These are phyloP conservation scores for Saturnispora diversa DNA, from an alignment of 805 yeast species.

Conservation along the genomic window DNA sequence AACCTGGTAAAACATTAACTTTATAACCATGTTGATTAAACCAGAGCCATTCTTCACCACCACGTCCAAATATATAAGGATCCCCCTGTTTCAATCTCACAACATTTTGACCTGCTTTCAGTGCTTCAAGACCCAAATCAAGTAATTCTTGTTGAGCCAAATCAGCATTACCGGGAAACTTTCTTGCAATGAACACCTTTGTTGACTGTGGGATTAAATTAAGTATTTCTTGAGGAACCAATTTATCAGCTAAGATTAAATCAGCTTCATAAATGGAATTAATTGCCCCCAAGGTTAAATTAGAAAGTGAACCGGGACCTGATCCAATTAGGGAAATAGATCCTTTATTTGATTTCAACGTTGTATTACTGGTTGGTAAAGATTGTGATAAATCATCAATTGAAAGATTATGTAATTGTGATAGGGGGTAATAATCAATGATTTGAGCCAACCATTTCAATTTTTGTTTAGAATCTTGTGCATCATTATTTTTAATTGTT, in stretches of 20 bases:
- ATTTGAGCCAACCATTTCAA: slow-evolving; percentile 83
- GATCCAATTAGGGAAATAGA: slow-evolving; percentile 79
- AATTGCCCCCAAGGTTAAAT: slow-evolving; percentile 79
- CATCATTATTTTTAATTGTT: slow-evolving; percentile 26
- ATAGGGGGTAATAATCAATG: slow-evolving; percentile 82
- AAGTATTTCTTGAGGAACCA: slow-evolving; percentile 83
- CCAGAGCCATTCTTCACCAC: slow-evolving; percentile 81
- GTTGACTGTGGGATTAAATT: slow-evolving; percentile 73
- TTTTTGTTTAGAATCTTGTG: slow-evolving; percentile 44
- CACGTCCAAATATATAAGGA: slow-evolving; percentile 93
- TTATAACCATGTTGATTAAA: slow-evolving; percentile 59
- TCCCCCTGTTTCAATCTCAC: slow-evolving; percentile 94
- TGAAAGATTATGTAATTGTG: slow-evolving; percentile 50
- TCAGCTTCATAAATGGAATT: slow-evolving; percentile 78
- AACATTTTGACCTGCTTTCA: slow-evolving; percentile 62
- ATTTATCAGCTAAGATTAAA: slow-evolving; percentile 77
- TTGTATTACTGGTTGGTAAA: slow-evolving; percentile 17
- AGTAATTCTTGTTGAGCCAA: slow-evolving; percentile 82
- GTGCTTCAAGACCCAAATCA: slow-evolving; percentile 57
- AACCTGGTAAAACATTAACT: slow-evolving; percentile 78
- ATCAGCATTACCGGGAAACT: slow-evolving; percentile 96
- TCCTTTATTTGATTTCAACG: slow-evolving; percentile 32
- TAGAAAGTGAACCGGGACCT: slow-evolving; percentile 84
- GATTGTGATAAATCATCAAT: slow-evolving; percentile 42
- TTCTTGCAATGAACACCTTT: slow-evolving; percentile 76